Evolutionary conservation across 2,329 filamentous ascomycete species (phyloP).

Genomic region (Fusarium haematococcum): DNA sequence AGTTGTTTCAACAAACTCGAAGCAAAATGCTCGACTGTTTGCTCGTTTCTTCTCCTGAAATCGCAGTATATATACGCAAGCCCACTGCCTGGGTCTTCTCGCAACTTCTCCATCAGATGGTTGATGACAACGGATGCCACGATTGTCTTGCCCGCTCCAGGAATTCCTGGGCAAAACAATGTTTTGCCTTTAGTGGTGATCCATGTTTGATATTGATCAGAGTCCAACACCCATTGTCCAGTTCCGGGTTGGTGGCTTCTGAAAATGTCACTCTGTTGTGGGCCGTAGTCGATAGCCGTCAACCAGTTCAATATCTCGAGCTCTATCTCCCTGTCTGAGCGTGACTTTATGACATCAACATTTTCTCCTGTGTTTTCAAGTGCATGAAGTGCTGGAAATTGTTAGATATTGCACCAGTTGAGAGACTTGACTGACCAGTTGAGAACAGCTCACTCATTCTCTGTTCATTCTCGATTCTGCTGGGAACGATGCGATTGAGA

Average conservation of each 20-base stretch:
- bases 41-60: not conserved
- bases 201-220: not conserved
- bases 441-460: not conserved
- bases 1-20: not conserved
- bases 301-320: not conserved
- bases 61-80: not conserved
- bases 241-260: not conserved
- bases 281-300: not conserved
- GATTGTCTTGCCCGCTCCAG: slow-evolving; percentile 1
- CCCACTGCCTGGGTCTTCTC: not conserved
- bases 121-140: not conserved
- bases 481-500: not conserved
- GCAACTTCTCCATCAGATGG: not conserved
- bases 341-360: not conserved
- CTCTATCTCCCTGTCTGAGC: not conserved
- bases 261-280: not conserved
- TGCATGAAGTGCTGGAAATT: not conserved
- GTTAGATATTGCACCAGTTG: not conserved
- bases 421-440: not conserved
- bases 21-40: not conserved
- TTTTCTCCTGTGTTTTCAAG: not conserved
- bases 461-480: not conserved
- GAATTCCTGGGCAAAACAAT: not conserved
- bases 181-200: not conserved
- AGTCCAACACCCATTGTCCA: not conserved